Evolutionary conservation across 2,329 filamentous ascomycete genomes (phyloP), one percentile per base, ranked within the genome.

Genomic region (Aspergillus chevalieri): DNA sequence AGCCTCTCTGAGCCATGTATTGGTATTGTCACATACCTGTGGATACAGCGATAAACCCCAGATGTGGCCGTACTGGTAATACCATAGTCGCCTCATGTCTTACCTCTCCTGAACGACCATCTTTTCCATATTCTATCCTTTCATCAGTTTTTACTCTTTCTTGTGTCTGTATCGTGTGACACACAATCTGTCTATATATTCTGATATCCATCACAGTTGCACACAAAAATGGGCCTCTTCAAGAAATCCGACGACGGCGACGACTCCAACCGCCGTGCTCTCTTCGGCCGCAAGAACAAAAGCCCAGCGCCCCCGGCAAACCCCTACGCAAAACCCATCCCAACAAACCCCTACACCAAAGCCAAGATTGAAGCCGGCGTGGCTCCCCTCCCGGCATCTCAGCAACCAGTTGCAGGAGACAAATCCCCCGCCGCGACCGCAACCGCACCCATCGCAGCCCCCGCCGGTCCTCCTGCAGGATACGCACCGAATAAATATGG

Each of bases 221-320:
- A 17, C 43, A 19, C 28, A 38, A 59, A 59, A 47, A 67, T 66
- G 65, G 64, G 64, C 48, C 61, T 66, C 36, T 73, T 81, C 57
- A 80, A 79, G 64, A 83, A 82, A 64, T 75, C 72, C 53, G 73
- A 74, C 55, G 72, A 73, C 52, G 76, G 70, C 60, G 78, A 78
- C 55, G 76, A 78, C 44, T 68, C 68, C 36, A 75, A 73, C 64
- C 78, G 80, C 65, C 72, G 70, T 49, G 78, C 79, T n/a, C 77
- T 84, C 28, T 84, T 84, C 58, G 79, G 80, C 55, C 71, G 76
- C 46, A 82, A 80, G 65, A 74, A 72, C 57, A 81, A 81, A 64
- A 75, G 72, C 48, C 70, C 78, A 24, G 71, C 74, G 24, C 71
- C 76, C 28, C 64, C 73, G 33, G 69, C 70, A 24, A 80, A 84